These are phyloP conservation scores for Daldinia eschscholtzii DNA, from an alignment of 2,329 filamentous ascomycete species.

Conservation along the genomic window DNA sequence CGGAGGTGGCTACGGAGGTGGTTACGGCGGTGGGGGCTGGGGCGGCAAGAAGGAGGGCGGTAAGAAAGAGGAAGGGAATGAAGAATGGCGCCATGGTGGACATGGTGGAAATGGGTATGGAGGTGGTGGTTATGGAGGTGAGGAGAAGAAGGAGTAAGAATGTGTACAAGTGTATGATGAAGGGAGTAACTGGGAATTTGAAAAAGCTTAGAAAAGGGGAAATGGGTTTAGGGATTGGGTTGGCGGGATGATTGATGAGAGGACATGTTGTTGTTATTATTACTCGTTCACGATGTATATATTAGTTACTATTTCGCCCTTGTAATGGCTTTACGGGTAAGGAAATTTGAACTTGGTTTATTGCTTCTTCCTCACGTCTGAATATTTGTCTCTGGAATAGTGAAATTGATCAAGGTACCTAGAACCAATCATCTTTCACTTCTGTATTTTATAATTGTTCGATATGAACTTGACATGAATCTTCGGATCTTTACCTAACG, in stretches of 20 bases:
- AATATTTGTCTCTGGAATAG: background rate
- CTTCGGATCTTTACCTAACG: too few species aligned
- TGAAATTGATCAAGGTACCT: background rate
- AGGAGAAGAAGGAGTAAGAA: background rate
- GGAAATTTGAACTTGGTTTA: too few species aligned
- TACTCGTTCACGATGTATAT: background rate
- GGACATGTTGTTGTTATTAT: background rate
- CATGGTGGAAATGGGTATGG: constrained; percentile 2
- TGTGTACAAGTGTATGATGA: background rate
- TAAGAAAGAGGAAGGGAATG: constrained; percentile 7
- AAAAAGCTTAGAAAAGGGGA: background rate
- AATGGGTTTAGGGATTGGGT: background rate
- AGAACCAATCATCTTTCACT: too few species aligned
- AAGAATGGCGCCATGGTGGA: constrained; percentile 26
- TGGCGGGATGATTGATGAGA: background rate
- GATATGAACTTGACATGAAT: too few species aligned
- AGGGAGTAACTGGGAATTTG: background rate
- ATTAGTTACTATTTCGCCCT: background rate
- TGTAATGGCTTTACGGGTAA: background rate
- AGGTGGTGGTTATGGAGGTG: background rate
- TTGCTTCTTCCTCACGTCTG: background rate
- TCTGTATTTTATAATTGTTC: too few species aligned
- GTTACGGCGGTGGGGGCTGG: constrained; percentile 10
- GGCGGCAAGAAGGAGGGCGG: background rate
- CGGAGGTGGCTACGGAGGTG: constrained; percentile 33